These are phyloP conservation scores for Microcera coccophila DNA, from an alignment of 2,329 filamentous ascomycete species.

Conservation along the genomic window DNA sequence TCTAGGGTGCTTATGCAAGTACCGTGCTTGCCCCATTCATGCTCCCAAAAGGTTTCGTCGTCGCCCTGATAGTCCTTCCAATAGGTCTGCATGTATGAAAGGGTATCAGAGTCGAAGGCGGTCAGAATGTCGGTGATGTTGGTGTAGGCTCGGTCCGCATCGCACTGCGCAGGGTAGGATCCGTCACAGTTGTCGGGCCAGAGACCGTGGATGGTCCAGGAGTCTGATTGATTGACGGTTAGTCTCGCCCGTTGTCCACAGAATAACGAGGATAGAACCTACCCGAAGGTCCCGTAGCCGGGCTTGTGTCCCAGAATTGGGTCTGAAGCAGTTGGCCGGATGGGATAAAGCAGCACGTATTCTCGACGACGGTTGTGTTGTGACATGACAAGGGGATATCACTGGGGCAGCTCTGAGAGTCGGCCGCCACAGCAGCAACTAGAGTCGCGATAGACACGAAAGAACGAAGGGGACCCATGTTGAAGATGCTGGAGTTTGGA, in stretches of 20 bases:
- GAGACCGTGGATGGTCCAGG: slow-evolving; percentile 73
- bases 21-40: slow-evolving; percentile 74
- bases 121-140: slow-evolving; percentile 64
- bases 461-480: not conserved
- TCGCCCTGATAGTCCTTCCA: slow-evolving; percentile 67
- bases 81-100: slow-evolving; percentile 65
- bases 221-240: slow-evolving; percentile 40
- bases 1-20: slow-evolving; percentile 69
- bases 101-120: slow-evolving; percentile 51
- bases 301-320: slow-evolving; percentile 72
- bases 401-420: slow-evolving; percentile 9
- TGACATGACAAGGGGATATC: slow-evolving; percentile 45
- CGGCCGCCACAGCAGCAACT: not conserved
- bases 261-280: too few relatives aligned
- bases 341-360: slow-evolving; percentile 71
- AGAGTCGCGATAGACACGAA: not conserved
- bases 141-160: slow-evolving; percentile 56
- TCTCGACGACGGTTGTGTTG: slow-evolving; percentile 54
- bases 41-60: slow-evolving; percentile 65
- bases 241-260: too few relatives aligned
- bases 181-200: slow-evolving; percentile 67
- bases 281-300: slow-evolving; percentile 55
- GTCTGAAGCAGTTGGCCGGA: slow-evolving; percentile 69
- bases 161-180: slow-evolving; percentile 65
- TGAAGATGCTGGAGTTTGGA: not conserved